Percentiles rank a stretch among this genome's conserved stretches.
These are phyloP conservation scores for Cladosporium sp. DNA, from an alignment of 2,329 filamentous ascomycete species.

Conservation along the genomic window DNA sequence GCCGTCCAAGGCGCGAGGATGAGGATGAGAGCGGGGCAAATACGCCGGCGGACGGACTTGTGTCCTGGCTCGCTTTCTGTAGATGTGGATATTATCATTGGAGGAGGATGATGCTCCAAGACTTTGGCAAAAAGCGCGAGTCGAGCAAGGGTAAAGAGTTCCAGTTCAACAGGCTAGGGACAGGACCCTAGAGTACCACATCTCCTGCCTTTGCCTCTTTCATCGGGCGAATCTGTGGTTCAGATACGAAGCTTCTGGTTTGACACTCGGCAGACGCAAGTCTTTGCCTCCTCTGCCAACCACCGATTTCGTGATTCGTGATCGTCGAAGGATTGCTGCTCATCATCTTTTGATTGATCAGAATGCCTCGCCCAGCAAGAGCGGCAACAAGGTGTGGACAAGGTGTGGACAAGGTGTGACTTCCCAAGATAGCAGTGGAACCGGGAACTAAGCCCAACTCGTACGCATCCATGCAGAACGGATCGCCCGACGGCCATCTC, in stretches of 20 bases:
- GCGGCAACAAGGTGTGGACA: no score
- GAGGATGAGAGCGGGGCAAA: neutral
- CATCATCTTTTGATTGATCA: neutral
- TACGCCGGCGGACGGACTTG: neutral
- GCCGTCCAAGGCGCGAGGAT: neutral
- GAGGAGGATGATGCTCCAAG: no score
- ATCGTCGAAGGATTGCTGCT: constrained; percentile 12
- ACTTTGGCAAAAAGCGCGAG: neutral
- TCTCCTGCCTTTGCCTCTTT: neutral
- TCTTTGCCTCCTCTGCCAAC: no score
- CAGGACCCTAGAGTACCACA: neutral
- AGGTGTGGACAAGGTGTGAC: constrained; percentile 8
- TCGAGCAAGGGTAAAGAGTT: neutral
- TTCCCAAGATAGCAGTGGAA: constrained; percentile 13
- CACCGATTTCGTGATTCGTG: neutral
- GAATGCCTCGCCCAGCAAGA: neutral
- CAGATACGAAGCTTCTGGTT: neutral
- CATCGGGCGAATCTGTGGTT: neutral
- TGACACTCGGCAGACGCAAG: neutral
- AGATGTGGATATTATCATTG: no score
- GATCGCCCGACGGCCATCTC: constrained; percentile 17
- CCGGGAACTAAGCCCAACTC: constrained; percentile 7
- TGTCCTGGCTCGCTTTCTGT: no score
- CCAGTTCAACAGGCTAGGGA: neutral
- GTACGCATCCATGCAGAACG: constrained; percentile 5